Conservation (phyloP, 140 eudicot genomes). For the Anethum foeniculum region DNA sequence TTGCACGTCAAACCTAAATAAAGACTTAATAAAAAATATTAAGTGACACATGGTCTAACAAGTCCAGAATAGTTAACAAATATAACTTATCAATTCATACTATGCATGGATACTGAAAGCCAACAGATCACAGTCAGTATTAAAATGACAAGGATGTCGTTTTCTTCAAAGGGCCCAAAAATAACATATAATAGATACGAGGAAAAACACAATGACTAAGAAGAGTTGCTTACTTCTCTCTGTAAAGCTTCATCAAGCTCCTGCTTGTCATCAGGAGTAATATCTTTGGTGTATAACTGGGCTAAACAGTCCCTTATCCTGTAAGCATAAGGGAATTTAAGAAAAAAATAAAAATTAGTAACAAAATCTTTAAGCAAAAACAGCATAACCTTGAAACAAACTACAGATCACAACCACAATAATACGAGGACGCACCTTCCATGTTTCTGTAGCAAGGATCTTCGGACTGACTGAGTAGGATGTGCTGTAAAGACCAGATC, state of each 20-base stretch:
- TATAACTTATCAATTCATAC: background rate
- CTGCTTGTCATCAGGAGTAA: conserved; percentile 96
- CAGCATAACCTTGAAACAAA: background rate
- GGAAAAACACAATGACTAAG: background rate
- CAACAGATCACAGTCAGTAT: background rate
- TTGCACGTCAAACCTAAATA: background rate
- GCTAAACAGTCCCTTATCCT: conserved; percentile 89
- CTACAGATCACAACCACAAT: background rate
- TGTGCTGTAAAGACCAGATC: conserved; percentile 90
- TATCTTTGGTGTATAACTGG: conserved; percentile 83
- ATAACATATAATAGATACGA: background rate
- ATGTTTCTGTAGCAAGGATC: conserved; percentile 96
- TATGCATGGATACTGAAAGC: background rate
- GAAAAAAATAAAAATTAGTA: background rate
- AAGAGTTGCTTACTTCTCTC: conserved; percentile 63
- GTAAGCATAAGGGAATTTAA: background rate
- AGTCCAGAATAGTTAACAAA: conserved; percentile 4
- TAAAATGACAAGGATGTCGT: background rate
- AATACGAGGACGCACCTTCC: conserved; percentile 54
- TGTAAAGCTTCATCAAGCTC: conserved; percentile 97
- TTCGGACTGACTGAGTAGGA: conserved; percentile 88
- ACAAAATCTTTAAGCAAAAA: background rate
- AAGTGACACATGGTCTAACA: background rate
- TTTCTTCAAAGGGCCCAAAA: background rate
- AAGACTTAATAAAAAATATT: background rate